These are phyloP conservation scores for Isatis tinctoria DNA, from an alignment of 345 rosid species.

Conservation along the genomic window DNA sequence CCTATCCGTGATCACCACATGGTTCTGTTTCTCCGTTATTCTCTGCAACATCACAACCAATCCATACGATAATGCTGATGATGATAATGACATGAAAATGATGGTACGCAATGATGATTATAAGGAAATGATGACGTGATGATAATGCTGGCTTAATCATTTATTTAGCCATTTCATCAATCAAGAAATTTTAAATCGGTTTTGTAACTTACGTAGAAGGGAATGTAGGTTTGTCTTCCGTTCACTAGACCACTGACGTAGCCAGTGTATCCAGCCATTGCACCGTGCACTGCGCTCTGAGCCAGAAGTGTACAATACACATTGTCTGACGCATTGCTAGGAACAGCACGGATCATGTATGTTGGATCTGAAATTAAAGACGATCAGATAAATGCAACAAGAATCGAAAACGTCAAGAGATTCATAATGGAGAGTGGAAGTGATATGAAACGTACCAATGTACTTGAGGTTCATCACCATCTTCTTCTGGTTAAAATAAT, in stretches of 20 bases:
- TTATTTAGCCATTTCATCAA: neutral
- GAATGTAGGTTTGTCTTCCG: slow-evolving; percentile 80
- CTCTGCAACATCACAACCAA: slow-evolving; percentile 38
- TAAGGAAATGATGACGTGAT: no score
- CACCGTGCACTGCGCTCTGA: slow-evolving; percentile 82
- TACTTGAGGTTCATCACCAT: slow-evolving; percentile 72
- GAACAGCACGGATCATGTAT: slow-evolving; percentile 82
- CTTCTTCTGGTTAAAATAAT: slow-evolving; percentile 52
- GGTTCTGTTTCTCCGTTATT: slow-evolving; percentile 54
- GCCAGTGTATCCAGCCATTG: slow-evolving; percentile 94
- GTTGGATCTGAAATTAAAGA: slow-evolving; percentile 61
- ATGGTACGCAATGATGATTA: neutral
- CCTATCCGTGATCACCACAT: slow-evolving; percentile 69
- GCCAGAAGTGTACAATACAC: slow-evolving; percentile 89
- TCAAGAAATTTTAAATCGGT: neutral
- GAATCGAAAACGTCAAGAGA: neutral
- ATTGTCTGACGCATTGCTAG: slow-evolving; percentile 83
- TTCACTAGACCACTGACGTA: slow-evolving; percentile 71
- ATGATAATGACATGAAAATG: neutral
- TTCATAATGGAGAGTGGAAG: neutral
- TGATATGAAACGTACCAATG: slow-evolving; percentile 42
- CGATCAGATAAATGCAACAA: neutral
- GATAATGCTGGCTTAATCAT: neutral
- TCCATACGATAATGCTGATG: neutral
- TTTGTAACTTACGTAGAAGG: slow-evolving; percentile 56